These are phyloP conservation scores for Schizosaccharomyces octosporus DNA, from an alignment of 805 yeast species.

Conservation along the genomic window DNA sequence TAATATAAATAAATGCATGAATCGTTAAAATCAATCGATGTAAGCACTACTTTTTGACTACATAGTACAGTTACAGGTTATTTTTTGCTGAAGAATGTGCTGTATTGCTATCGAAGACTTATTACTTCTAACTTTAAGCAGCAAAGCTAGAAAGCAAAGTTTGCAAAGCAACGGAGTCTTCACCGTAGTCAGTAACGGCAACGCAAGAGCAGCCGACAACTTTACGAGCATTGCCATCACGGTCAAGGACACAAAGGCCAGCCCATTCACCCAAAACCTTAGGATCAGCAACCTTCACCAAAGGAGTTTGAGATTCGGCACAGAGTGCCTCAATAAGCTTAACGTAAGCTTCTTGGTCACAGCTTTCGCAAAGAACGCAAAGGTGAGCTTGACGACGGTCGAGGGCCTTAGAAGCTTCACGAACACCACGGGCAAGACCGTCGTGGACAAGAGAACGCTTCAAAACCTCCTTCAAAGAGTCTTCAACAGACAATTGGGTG, in stretches of 20 bases:
- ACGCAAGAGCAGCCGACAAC: slow-evolving; percentile 99
- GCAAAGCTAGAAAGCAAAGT: slow-evolving; percentile 26
- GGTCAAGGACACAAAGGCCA: slow-evolving; percentile 94
- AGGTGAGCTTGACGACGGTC: slow-evolving; percentile 88
- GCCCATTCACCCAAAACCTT: slow-evolving; percentile 99
- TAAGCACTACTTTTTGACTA: too few species aligned
- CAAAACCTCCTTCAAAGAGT: slow-evolving; percentile 91
- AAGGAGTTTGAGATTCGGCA: slow-evolving; percentile 89
- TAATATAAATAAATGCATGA: too few species aligned
- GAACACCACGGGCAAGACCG: slow-evolving; percentile 99
- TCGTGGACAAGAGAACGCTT: slow-evolving; percentile 95
- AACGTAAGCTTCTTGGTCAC: slow-evolving; percentile 88
- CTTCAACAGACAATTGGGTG: slow-evolving; percentile 86
- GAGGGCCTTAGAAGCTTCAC: slow-evolving; percentile 98
- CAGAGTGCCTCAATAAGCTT: slow-evolving; percentile 98
- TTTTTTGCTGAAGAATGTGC: too few species aligned
- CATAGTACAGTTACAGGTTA: too few species aligned
- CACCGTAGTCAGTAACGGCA: slow-evolving; percentile 99
- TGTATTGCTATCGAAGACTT: neutral
- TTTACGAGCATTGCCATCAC: slow-evolving; percentile 99
- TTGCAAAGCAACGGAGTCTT: slow-evolving; percentile 90
- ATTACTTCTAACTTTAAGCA: neutral
- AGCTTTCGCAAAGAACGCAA: slow-evolving; percentile 92
- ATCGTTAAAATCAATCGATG: too few species aligned
- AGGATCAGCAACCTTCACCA: slow-evolving; percentile 97